Percentiles rank a stretch among this genome's conserved stretches.
Evolutionary conservation across 2,329 filamentous ascomycete genomes (phyloP).

Genomic region (Cordyceps militaris): DNA sequence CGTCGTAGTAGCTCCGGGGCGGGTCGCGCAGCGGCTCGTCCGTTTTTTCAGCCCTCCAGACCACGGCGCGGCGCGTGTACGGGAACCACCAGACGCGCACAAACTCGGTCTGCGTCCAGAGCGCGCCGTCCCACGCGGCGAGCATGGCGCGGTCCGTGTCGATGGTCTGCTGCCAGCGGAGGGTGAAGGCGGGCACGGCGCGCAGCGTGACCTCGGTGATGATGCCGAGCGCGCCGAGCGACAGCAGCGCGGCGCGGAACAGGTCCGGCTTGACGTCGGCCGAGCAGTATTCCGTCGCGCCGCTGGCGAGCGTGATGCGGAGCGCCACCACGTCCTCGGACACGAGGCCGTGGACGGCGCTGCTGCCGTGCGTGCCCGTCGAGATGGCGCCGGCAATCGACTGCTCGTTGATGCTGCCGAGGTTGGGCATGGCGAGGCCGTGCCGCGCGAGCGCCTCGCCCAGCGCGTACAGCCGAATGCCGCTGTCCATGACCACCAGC

Average conservation of each 20-base stretch:
- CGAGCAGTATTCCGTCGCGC: constrained; percentile 63
- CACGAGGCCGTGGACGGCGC: constrained; percentile 73
- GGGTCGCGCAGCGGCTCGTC: constrained; percentile 52
- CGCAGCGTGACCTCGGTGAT: constrained; percentile 84
- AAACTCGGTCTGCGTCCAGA: constrained; percentile 85
- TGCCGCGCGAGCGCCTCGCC: constrained; percentile 65
- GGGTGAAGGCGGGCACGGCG: constrained; percentile 72
- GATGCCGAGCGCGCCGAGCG: constrained; percentile 83
- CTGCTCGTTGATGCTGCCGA: constrained; percentile 93
- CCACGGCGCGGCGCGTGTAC: constrained; percentile 77
- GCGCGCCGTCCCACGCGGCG: constrained; percentile 59
- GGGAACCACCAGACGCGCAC: constrained; percentile 97
- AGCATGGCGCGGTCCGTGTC: constrained; percentile 63
- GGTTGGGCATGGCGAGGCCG: constrained; percentile 80
- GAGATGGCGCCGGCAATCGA: constrained; percentile 87
- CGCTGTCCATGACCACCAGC: constrained; percentile 73
- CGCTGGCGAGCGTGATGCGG: constrained; percentile 76
- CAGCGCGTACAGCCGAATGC: constrained; percentile 72
- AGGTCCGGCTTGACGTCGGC: constrained; percentile 65
- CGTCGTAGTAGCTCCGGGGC: constrained; percentile 71
- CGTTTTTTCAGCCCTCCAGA: constrained; percentile 84
- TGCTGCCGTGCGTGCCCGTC: constrained; percentile 90
- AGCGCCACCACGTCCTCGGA: constrained; percentile 70
- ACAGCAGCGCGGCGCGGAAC: constrained; percentile 82
- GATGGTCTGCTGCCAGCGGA: constrained; percentile 79